A percentile compares a stretch with the other conserved stretches of the same genome.
Evolutionary conservation across 1,139 yeast genomes (phyloP).

Genomic region (Yamadazyma diospyri): DNA sequence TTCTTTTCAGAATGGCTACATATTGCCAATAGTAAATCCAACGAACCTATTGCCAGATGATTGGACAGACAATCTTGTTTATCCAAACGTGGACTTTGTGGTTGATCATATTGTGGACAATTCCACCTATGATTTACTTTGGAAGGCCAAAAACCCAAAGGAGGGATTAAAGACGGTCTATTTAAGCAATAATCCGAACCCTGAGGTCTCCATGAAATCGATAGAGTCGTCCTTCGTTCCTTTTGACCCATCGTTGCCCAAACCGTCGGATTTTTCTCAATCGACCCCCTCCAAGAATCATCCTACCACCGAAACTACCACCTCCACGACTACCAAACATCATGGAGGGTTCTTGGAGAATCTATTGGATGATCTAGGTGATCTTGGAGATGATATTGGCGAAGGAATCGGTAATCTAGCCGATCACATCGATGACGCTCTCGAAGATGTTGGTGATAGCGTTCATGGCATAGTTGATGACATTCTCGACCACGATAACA

Average conservation of each 20-base stretch:
- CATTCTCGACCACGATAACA: slow-evolving; percentile 4
- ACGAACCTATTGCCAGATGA: slow-evolving; percentile 35
- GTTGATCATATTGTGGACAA: slow-evolving; percentile 43
- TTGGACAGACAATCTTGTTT: slow-evolving; percentile 54
- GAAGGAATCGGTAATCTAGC: slow-evolving; percentile 13
- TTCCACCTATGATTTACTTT: slow-evolving; percentile 53
- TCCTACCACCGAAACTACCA: not conserved
- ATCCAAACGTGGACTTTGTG: slow-evolving; percentile 58
- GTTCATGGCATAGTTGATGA: slow-evolving; percentile 1
- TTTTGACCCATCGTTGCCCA: slow-evolving; percentile 24
- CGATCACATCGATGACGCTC: slow-evolving; percentile 16
- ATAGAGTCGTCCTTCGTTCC: slow-evolving; percentile 23
- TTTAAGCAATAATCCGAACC: slow-evolving; percentile 13
- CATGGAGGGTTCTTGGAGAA: slow-evolving; percentile 9
- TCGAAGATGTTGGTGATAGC: slow-evolving; percentile 15
- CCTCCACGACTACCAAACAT: not conserved
- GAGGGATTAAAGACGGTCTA: slow-evolving; percentile 9
- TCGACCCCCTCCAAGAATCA: not conserved
- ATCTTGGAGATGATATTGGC: slow-evolving; percentile 14
- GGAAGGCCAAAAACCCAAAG: slow-evolving; percentile 20
- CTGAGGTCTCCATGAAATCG: slow-evolving; percentile 24
- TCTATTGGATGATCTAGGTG: slow-evolving; percentile 14
- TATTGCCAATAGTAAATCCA: slow-evolving; percentile 18
- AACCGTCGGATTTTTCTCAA: slow-evolving; percentile 30
- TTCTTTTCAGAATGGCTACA: slow-evolving; percentile 19